Percentiles rank a stretch among this genome's conserved stretches.
phyloP scores from a whole-genome alignment of 345 rosid species.

The Brassica napus region DNA sequence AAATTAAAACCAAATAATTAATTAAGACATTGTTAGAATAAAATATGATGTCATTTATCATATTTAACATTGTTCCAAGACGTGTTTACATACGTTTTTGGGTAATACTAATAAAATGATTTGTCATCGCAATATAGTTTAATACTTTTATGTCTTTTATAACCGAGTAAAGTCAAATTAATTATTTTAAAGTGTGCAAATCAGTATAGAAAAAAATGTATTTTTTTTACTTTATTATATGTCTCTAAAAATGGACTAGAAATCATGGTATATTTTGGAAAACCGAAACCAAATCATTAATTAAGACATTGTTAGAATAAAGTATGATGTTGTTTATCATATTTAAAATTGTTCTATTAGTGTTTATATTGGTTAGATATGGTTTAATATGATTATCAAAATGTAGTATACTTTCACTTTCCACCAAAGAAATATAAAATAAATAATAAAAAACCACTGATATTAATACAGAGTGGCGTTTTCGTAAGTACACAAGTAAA shows the following conservation, averaged over 20 bases:
- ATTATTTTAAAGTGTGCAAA: no score
- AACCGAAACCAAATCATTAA: neutral
- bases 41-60: neutral
- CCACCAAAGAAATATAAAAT: neutral
- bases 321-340: neutral
- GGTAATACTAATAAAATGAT: no score
- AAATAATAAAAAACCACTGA: no score
- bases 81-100: no score
- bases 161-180: no score
- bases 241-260: neutral
- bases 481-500: constrained; percentile 4
- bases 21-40: neutral
- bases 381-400: neutral
- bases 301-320: neutral
- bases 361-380: neutral
- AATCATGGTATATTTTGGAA: neutral
- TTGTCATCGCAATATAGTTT: no score
- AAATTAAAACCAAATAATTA: neutral
- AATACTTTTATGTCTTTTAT: no score
- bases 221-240: no score
- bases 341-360: neutral
- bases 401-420: neutral
- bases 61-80: neutral
- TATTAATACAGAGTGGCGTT: neutral
- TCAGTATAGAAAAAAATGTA: no score